A percentile compares a stretch with the other conserved stretches of the same genome.
phyloP scores from a whole-genome alignment of 73 alveolate species.

The Tetrahymena borealis region DNA sequence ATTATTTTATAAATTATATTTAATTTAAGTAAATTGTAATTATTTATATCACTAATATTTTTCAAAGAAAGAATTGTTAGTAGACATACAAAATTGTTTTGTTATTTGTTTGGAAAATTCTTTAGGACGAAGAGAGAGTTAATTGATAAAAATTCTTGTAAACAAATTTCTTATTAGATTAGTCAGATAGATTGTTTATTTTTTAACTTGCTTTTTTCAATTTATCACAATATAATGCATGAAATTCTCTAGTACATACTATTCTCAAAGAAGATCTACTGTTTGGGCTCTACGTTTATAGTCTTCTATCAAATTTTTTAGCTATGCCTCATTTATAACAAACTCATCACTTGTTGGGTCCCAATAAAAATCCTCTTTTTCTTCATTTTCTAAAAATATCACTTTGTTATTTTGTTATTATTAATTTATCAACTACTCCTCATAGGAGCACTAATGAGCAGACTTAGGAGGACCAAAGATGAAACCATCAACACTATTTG shows the following conservation, averaged over 20 bases:
- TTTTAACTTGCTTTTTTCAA: too few species aligned
- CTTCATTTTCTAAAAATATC: background rate
- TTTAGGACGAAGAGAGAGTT: too few species aligned
- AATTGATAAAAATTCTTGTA: too few species aligned
- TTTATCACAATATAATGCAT: too few species aligned
- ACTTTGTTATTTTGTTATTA: background rate
- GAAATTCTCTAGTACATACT: background rate
- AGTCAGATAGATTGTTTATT: too few species aligned
- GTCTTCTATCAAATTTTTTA: background rate
- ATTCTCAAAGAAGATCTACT: background rate
- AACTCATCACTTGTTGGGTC: background rate
- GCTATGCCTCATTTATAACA: background rate
- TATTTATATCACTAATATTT: too few species aligned
- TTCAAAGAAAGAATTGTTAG: too few species aligned
- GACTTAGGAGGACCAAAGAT: background rate
- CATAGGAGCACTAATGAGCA: background rate
- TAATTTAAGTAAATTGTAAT: too few species aligned
- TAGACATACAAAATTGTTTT: too few species aligned
- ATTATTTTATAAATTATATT: too few species aligned
- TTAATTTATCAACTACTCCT: background rate
- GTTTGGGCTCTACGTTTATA: background rate
- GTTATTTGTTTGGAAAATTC: too few species aligned
- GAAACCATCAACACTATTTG: background rate
- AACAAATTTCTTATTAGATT: too few species aligned
- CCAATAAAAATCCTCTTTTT: background rate